phyloP scores from a whole-genome alignment of 805 yeast species.

The Hanseniaspora jakobsenii region DNA sequence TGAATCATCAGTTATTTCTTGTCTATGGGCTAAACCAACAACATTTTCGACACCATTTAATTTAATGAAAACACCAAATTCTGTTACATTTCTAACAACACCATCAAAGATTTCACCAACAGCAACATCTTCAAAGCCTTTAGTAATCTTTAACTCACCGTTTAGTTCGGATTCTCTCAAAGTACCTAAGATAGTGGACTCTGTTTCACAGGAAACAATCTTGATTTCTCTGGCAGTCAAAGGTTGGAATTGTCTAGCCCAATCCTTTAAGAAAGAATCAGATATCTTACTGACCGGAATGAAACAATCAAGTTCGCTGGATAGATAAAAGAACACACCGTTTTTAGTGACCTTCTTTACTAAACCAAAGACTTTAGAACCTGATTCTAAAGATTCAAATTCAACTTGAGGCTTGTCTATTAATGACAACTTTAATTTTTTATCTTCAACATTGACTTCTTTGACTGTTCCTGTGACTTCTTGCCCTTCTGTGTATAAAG shows the following conservation, averaged over 20 bases:
- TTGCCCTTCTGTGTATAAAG: conserved; percentile 30
- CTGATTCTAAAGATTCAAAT: conserved; percentile 47
- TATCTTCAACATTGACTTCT: conserved; percentile 24
- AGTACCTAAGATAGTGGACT: conserved; percentile 59
- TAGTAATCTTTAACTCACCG: conserved; percentile 50
- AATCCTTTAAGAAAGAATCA: conserved; percentile 69
- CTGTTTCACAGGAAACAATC: conserved; percentile 48
- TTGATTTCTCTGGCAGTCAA: conserved; percentile 69
- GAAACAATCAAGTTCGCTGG: conserved; percentile 60
- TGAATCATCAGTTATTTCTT: conserved; percentile 65
- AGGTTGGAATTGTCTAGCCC: conserved; percentile 65
- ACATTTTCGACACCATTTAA: conserved; percentile 62
- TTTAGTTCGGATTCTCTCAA: conserved; percentile 68
- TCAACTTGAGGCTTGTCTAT: conserved; percentile 39
- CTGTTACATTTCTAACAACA: conserved; percentile 60
- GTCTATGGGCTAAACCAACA: conserved; percentile 77
- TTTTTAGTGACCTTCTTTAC: conserved; percentile 60
- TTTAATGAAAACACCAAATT: conserved; percentile 82
- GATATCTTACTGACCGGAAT: conserved; percentile 72
- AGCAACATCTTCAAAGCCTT: conserved; percentile 53
- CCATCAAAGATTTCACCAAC: conserved; percentile 70
- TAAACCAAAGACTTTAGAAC: conserved; percentile 71
- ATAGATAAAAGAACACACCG: conserved; percentile 68
- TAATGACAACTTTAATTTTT: conserved; percentile 48
- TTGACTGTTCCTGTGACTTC: conserved; percentile 46